phyloP scores from a whole-genome alignment of 345 rosid genomes.

The Eucalyptus rudis region DNA sequence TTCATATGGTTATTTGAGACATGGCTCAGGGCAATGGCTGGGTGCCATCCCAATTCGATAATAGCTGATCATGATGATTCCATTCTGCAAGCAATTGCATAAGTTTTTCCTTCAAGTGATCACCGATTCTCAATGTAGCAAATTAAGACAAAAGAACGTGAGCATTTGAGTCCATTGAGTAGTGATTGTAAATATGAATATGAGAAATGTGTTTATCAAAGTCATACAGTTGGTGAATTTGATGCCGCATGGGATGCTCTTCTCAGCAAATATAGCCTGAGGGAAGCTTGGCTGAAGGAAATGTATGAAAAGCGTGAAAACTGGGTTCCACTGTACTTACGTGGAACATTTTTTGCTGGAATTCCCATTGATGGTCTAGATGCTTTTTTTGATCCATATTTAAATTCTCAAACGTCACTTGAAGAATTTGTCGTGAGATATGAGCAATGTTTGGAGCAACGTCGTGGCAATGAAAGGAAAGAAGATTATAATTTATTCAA shows the following conservation, averaged over 20 bases:
- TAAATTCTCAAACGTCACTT: slow-evolving; percentile 37
- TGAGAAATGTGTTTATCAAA: slow-evolving; percentile 21
- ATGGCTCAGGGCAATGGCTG: too few relatives aligned
- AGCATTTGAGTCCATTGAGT: too few relatives aligned
- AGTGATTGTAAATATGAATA: too few relatives aligned
- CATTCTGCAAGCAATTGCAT: too few relatives aligned
- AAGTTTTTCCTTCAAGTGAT: not conserved
- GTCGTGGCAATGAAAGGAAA: slow-evolving; percentile 67
- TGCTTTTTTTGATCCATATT: slow-evolving; percentile 46
- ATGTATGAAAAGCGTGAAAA: slow-evolving; percentile 53
- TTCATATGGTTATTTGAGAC: too few relatives aligned
- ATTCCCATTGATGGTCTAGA: slow-evolving; percentile 42
- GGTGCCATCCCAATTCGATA: too few relatives aligned
- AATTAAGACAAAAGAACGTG: too few relatives aligned
- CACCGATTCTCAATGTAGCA: too few relatives aligned
- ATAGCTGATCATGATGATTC: too few relatives aligned
- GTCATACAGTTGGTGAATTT: slow-evolving; percentile 50
- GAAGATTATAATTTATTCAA: slow-evolving; percentile 67
- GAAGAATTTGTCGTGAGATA: slow-evolving; percentile 47
- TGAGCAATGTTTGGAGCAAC: slow-evolving; percentile 48
- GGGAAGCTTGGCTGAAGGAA: slow-evolving; percentile 54
- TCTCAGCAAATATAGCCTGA: slow-evolving; percentile 39
- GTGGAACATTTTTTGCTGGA: slow-evolving; percentile 63
- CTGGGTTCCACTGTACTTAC: slow-evolving; percentile 63
- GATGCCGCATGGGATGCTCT: slow-evolving; percentile 47